Evolutionary conservation across 306 rosid genomes (phyloP), one percentile per base, ranked within the genome.

Genomic region (Prunus mume): DNA sequence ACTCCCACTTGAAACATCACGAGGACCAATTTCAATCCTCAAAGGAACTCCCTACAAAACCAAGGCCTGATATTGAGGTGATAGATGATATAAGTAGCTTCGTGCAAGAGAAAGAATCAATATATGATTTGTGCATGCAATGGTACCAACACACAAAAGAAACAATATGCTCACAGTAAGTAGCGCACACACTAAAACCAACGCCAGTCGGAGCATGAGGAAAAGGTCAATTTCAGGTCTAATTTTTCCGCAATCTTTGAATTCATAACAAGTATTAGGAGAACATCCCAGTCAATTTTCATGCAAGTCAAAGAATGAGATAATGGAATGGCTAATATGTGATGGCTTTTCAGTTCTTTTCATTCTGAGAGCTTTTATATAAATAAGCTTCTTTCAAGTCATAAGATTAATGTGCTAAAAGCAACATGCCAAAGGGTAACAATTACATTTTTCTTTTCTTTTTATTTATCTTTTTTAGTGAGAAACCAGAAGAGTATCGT

Each of bases 11-110:
- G 90, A 83, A 77, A 94, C 97, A 78, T 94, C 97, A 56, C 90
- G 93, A 17, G 97, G 97, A 69, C 96, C 98, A 47, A 92, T 92
- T 85, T 88, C 98, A 81, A 90, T 88, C 85, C 98, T 89, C 32
- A 95, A 85, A 70, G 97, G 98, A 71, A 95, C 97, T 67, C 96
- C 98, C 96, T 94, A 85, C 83, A 85, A 51, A 25, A 80, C 20
- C 56, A 68, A 65, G 74, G 68, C 65, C 30, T 15, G 69, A 5
- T 77, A 27, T 68, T 68, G 22, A 47, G 71, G 47, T 57, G 66
- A 62, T 34, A 79, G 54, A 56, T 6, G 4, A 14, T 8, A 56
- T 56, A 20, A 20, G 24, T 12, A 20, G 62, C 62, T 56, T 55
- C 27, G 3, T 10, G 12, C 14, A 56, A 56, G 4, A 56, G 62